Conservation (phyloP, 1,284 basidiomycete genomes). For the Fomitopsis schrenkii region DNA sequence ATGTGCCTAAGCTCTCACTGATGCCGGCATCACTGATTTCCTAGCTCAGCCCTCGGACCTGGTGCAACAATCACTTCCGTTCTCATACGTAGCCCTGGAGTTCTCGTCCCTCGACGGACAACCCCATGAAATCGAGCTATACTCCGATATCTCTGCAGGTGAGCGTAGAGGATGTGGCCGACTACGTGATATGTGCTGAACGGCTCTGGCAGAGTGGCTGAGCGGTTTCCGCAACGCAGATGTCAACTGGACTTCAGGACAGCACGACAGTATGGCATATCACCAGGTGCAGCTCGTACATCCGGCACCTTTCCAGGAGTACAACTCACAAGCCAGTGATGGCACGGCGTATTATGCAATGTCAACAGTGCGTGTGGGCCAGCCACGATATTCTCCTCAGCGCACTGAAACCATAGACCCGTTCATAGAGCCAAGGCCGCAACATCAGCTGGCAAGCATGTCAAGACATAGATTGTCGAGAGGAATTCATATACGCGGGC, state of each 20-base stretch:
- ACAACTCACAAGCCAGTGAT: not conserved
- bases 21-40: not conserved
- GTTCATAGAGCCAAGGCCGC: not conserved
- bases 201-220: not conserved
- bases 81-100: slow-evolving; percentile 29
- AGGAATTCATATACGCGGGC: not conserved
- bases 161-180: not conserved
- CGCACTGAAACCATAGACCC: not conserved
- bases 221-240: too few relatives aligned
- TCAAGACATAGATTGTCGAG: not conserved
- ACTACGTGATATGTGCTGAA: not conserved
- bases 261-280: not conserved
- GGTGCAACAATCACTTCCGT: slow-evolving; percentile 30
- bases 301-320: not conserved
- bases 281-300: not conserved
- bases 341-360: not conserved
- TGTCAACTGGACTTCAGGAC: not conserved
- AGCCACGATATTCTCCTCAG: not conserved
- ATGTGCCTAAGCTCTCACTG: not conserved
- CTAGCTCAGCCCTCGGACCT: slow-evolving; percentile 24
- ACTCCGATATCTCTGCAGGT: slow-evolving; percentile 29
- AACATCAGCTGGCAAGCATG: not conserved
- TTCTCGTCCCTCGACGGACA: slow-evolving; percentile 25
- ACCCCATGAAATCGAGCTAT: slow-evolving; percentile 28
- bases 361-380: not conserved